phyloP scores from a whole-genome alignment of 2,329 filamentous ascomycete genomes.

The Fusarium sp. region DNA sequence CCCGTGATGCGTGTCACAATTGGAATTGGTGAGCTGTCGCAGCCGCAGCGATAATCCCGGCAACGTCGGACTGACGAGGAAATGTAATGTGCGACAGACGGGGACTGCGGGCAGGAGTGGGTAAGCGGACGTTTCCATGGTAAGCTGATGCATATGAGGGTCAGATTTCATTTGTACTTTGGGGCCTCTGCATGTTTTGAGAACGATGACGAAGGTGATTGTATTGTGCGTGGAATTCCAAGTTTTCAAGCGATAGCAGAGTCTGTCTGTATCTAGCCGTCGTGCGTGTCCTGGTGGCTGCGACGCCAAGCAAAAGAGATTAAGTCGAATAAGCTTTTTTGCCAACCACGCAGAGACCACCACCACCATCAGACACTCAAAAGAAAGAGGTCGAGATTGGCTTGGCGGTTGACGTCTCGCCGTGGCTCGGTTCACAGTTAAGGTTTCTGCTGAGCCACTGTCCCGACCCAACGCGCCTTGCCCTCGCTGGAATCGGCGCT shows the following conservation, averaged over 20 bases:
- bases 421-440: neutral
- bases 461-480: neutral
- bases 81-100: neutral
- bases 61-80: constrained; percentile 14
- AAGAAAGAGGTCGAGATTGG: neutral
- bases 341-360: neutral
- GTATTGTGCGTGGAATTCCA: neutral
- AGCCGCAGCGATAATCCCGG: constrained; percentile 11
- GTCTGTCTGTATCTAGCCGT: neutral
- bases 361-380: neutral
- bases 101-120: neutral
- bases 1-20: neutral
- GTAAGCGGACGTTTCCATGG: neutral
- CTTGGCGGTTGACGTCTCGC: neutral
- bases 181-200: neutral
- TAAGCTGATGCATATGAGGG: neutral
- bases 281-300: neutral
- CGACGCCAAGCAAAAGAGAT: neutral
- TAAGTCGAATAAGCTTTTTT: constrained; percentile 4
- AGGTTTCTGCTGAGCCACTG: constrained; percentile 1
- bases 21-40: constrained; percentile 5
- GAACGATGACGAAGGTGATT: neutral
- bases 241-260: neutral
- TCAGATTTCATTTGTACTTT: neutral
- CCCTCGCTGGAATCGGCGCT: constrained; percentile 18